These are phyloP conservation scores for Setaria italica DNA, from an alignment of 202 grass and related monocot genomes.

Conservation along the genomic window DNA sequence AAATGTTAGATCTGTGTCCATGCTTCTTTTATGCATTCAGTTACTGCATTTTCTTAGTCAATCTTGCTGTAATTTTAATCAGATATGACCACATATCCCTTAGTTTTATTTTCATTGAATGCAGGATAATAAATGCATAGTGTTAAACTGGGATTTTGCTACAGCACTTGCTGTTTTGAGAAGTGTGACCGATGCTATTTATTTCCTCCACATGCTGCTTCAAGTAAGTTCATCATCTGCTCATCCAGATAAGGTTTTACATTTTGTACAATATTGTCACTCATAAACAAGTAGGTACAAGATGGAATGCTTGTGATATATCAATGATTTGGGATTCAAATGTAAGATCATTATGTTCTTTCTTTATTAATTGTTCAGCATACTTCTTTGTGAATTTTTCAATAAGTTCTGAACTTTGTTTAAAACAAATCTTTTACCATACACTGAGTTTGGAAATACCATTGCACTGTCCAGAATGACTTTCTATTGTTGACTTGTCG, in stretches of 20 bases:
- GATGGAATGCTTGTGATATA: slow-evolving; percentile 6
- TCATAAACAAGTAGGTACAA: slow-evolving; percentile 13
- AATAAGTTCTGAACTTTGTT: slow-evolving; percentile 2
- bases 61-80: slow-evolving; percentile 24
- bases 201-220: slow-evolving; percentile 94
- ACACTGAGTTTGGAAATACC: not conserved
- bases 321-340: slow-evolving; percentile 20
- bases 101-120: slow-evolving; percentile 12
- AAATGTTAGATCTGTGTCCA: not conserved
- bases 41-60: slow-evolving; percentile 25
- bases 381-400: not conserved
- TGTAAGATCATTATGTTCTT: not conserved
- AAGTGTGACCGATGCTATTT: slow-evolving; percentile 92
- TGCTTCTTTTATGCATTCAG: slow-evolving; percentile 17
- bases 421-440: not conserved
- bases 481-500: not conserved
- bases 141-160: slow-evolving; percentile 76
- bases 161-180: slow-evolving; percentile 73
- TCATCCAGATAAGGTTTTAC: slow-evolving; percentile 23
- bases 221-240: slow-evolving; percentile 62
- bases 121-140: slow-evolving; percentile 81
- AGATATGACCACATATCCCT: slow-evolving; percentile 14
- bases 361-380: not conserved
- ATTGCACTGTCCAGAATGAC: not conserved
- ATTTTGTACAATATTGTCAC: slow-evolving; percentile 19